A percentile compares a stretch with the other conserved stretches of the same genome.
phyloP scores from a whole-genome alignment of 1,284 basidiomycete genomes.

The Puccinia coronata region DNA sequence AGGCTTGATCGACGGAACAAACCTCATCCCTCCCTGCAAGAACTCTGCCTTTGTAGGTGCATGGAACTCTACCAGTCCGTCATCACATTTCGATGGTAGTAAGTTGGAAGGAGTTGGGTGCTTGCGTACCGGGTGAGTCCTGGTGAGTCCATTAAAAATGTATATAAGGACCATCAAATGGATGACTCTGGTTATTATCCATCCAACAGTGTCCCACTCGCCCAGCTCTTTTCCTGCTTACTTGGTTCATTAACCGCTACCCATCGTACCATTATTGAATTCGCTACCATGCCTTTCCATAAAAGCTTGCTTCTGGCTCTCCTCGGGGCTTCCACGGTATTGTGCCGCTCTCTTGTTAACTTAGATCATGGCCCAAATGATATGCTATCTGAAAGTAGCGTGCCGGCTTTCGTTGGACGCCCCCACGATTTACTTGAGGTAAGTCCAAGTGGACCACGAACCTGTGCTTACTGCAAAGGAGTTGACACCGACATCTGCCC shows the following conservation, averaged over 20 bases:
- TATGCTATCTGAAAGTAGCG: background rate
- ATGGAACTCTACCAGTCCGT: background rate
- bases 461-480: no score
- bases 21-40: background rate
- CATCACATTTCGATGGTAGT: background rate
- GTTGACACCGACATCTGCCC: background rate
- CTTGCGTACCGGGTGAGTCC: background rate
- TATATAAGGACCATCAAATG: background rate
- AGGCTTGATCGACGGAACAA: background rate
- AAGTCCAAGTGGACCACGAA: background rate
- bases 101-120: no score
- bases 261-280: no score
- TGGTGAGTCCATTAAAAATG: background rate
- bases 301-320: background rate
- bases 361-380: background rate
- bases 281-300: background rate
- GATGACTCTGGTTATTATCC: background rate
- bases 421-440: background rate
- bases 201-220: background rate
- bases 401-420: background rate
- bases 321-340: background rate
- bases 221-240: background rate
- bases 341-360: conserved; percentile 1
- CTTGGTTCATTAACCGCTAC: no score
- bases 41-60: background rate